phyloP scores from a whole-genome alignment of 2,329 filamentous ascomycete genomes.

The Venturia effusa region DNA sequence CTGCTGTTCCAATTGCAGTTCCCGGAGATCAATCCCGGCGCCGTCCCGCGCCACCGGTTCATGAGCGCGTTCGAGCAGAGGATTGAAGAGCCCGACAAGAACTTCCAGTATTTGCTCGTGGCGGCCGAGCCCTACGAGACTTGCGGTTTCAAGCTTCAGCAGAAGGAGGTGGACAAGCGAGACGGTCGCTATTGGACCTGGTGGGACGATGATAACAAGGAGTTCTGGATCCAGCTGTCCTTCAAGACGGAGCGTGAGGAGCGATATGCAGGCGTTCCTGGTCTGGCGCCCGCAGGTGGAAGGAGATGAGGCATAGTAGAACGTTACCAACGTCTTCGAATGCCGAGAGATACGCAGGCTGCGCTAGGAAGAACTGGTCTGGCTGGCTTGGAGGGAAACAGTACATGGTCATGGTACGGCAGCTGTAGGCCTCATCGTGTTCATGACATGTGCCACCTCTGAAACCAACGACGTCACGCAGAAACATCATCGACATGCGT shows the following conservation, averaged over 20 bases:
- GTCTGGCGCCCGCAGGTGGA: conserved; percentile 34
- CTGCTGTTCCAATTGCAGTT: conserved; percentile 95
- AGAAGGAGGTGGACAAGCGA: conserved; percentile 79
- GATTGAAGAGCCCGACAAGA: conserved; percentile 86
- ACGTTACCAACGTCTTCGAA: neutral
- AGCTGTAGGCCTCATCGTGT: neutral
- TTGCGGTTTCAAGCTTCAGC: conserved; percentile 90
- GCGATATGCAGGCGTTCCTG: conserved; percentile 60
- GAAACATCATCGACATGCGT: neutral
- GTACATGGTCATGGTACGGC: neutral
- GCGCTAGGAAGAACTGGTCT: neutral
- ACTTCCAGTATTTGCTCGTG: conserved; percentile 87
- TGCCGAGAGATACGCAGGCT: neutral
- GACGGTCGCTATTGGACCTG: conserved; percentile 86
- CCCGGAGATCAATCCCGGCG: conserved; percentile 71
- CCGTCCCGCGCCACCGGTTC: conserved; percentile 77
- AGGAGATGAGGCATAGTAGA: neutral
- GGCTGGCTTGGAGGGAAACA: neutral
- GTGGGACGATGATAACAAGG: conserved; percentile 91
- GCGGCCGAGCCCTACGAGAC: conserved; percentile 98
- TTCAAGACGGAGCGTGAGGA: conserved; percentile 98
- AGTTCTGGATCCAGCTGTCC: conserved; percentile 96
- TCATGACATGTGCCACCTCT: neutral
- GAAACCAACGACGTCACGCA: neutral
- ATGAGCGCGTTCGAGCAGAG: conserved; percentile 98